Percentiles rank a stretch among this genome's conserved stretches.
Evolutionary conservation across 2,329 filamentous ascomycete genomes (phyloP).

Genomic region (Cryphonectria radicalis): DNA sequence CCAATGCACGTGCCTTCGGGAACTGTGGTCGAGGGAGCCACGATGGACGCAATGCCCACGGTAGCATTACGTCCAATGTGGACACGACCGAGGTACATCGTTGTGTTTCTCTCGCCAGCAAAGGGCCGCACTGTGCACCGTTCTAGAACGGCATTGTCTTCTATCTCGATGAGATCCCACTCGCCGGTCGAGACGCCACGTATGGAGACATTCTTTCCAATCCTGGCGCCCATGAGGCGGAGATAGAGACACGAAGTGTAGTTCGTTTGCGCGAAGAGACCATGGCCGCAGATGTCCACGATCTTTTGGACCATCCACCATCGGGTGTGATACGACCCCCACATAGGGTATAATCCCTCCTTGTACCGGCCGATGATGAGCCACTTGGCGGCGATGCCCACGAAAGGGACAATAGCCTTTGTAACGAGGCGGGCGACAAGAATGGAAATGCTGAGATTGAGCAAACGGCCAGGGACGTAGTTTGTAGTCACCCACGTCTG

Average conservation of each 20-base stretch:
- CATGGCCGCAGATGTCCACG: conserved; percentile 52
- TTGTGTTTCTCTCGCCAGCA: conserved; percentile 59
- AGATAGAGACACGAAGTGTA: conserved; percentile 49
- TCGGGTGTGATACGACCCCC: conserved; percentile 60
- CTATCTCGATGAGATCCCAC: conserved; percentile 60
- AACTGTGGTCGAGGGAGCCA: conserved; percentile 54
- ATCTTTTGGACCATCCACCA: conserved; percentile 64
- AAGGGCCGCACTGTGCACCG: conserved; percentile 56
- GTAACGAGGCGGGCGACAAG: conserved; percentile 46
- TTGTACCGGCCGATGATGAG: conserved; percentile 56
- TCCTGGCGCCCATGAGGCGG: conserved; percentile 56
- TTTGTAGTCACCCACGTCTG: conserved; percentile 46
- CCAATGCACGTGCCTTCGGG: conserved; percentile 57
- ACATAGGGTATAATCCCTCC: conserved; percentile 62
- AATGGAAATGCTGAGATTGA: conserved; percentile 53
- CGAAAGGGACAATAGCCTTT: conserved; percentile 46
- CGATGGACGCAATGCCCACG: conserved; percentile 52
- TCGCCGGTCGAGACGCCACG: conserved; percentile 53
- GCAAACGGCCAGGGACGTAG: conserved; percentile 48
- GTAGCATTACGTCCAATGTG: conserved; percentile 51
- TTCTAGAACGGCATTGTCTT: conserved; percentile 52
- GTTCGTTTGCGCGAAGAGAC: conserved; percentile 48
- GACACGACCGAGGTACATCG: conserved; percentile 60
- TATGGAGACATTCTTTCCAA: conserved; percentile 56
- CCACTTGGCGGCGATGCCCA: conserved; percentile 59